These are phyloP conservation scores for Lipomyces yamanashiensis DNA, from an alignment of 805 yeast genomes.

Conservation along the genomic window DNA sequence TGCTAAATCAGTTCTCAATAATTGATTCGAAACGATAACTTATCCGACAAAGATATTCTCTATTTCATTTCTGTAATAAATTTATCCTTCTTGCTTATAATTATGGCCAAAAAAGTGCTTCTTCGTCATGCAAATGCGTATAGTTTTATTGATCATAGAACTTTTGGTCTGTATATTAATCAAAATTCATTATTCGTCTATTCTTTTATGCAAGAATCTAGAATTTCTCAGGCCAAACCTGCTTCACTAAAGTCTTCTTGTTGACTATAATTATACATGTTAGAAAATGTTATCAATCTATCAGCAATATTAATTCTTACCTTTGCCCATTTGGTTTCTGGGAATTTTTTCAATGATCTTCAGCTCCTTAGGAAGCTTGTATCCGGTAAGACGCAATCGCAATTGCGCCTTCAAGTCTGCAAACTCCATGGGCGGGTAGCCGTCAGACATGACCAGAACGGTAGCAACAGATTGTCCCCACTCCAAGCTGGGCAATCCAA, in stretches of 20 bases:
- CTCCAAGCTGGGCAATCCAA: conserved; percentile 42
- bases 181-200: neutral
- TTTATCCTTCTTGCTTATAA: too few relatives aligned
- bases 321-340: conserved; percentile 47
- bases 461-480: conserved; percentile 47
- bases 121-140: too few relatives aligned
- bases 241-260: conserved; percentile 43
- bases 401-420: conserved; percentile 40
- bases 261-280: conserved; percentile 32
- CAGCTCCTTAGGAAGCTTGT: conserved; percentile 44
- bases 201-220: neutral
- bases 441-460: conserved; percentile 38
- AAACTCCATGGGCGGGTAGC: conserved; percentile 29
- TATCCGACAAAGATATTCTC: too few relatives aligned
- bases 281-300: neutral
- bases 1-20: too few relatives aligned
- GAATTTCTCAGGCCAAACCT: conserved; percentile 37
- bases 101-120: too few relatives aligned
- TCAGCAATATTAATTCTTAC: neutral
- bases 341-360: conserved; percentile 43
- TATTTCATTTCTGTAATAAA: too few relatives aligned
- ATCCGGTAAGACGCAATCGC: conserved; percentile 40
- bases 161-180: too few relatives aligned
- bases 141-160: too few relatives aligned
- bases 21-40: too few relatives aligned